phyloP scores from a whole-genome alignment of 225 moss, liverwort and hornwort genomes.

The Bryoerythrophyllum caledonicum region DNA sequence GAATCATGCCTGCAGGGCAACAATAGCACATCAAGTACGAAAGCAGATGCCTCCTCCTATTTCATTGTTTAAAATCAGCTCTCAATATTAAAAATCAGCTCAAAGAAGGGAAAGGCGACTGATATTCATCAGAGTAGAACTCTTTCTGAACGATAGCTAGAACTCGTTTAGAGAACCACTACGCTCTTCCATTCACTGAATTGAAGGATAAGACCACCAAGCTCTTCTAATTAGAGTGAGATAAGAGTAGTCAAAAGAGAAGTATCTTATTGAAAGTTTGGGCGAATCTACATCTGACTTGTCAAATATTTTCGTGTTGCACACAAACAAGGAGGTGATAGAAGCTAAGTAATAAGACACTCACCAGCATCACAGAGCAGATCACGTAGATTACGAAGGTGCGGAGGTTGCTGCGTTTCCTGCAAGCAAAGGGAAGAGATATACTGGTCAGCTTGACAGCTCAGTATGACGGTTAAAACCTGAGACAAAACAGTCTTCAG shows the following conservation, averaged over 20 bases:
- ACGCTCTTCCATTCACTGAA: no score
- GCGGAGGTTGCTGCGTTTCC: slow-evolving; percentile 98
- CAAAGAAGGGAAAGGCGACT: no score
- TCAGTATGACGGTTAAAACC: background rate
- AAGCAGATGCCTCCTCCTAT: background rate
- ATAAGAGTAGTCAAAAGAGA: no score
- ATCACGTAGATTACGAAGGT: slow-evolving; percentile 84
- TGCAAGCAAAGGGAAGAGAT: slow-evolving; percentile 31
- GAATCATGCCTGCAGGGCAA: slow-evolving; percentile 77
- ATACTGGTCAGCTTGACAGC: slow-evolving; percentile 19
- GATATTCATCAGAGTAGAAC: no score
- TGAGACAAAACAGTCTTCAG: background rate
- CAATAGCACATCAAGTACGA: background rate
- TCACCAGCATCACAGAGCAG: slow-evolving; percentile 92
- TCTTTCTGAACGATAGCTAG: no score
- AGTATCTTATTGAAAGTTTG: no score
- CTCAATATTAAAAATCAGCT: no score
- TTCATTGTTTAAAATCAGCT: no score
- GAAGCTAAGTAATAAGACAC: slow-evolving; percentile 17
- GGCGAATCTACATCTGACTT: background rate
- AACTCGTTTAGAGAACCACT: no score
- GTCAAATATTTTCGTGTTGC: background rate
- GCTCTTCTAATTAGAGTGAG: no score
- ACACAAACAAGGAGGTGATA: background rate
- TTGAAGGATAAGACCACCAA: no score